phyloP scores from a whole-genome alignment of 1,284 basidiomycete genomes.

The Amylostereum areolatum region DNA sequence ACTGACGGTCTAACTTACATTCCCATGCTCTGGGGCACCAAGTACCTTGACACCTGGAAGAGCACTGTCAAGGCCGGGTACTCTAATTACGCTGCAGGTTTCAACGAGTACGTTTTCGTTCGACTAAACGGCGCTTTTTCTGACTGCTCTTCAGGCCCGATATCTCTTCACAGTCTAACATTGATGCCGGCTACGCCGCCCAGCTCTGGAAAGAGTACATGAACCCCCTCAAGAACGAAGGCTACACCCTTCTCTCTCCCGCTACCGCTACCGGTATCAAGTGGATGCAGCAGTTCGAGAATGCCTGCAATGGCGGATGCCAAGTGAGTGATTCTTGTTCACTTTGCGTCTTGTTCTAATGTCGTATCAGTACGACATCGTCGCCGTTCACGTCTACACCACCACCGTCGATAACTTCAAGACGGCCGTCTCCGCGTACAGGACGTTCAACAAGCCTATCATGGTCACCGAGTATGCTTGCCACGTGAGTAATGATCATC shows the following conservation, averaged over 20 bases:
- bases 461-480: constrained; percentile 70
- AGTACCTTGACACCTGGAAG: constrained; percentile 38
- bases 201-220: constrained; percentile 59
- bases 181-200: constrained; percentile 44
- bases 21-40: constrained; percentile 67
- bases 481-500: constrained; percentile 33
- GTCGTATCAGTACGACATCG: constrained; percentile 36
- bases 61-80: constrained; percentile 40
- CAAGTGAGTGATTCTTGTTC: constrained; percentile 33
- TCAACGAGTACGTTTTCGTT: constrained; percentile 58
- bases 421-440: constrained; percentile 43
- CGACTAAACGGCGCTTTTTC: neutral
- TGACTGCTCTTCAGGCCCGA: constrained; percentile 43
- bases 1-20: constrained; percentile 40
- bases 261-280: constrained; percentile 59
- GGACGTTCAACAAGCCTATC: constrained; percentile 43
- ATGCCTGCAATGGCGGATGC: constrained; percentile 43
- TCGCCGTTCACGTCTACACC: constrained; percentile 62
- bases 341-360: constrained; percentile 13
- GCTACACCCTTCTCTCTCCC: constrained; percentile 59
- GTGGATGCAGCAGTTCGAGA: constrained; percentile 61
- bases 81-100: constrained; percentile 50
- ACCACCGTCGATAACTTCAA: constrained; percentile 43
- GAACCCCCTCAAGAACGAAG: constrained; percentile 46
- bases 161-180: constrained; percentile 55